Conservation (phyloP, 306 rosid genomes). For the Hylodesmum podocarpum region DNA sequence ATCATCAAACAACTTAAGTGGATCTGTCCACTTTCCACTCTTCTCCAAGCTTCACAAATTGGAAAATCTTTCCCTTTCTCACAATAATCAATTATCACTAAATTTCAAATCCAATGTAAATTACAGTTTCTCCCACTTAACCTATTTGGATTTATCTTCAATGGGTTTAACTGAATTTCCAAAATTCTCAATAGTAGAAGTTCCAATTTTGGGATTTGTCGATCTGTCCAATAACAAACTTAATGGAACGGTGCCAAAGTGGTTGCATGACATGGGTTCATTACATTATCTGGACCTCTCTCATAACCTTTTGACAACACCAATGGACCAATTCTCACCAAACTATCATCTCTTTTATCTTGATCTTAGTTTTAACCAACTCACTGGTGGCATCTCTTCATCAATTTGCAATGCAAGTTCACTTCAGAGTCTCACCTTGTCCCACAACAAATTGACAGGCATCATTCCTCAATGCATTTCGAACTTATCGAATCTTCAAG, state of each 20-base stretch:
- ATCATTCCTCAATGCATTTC: slow-evolving; percentile 31
- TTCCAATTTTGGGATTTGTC: background rate
- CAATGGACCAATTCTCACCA: background rate
- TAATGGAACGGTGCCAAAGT: background rate
- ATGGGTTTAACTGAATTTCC: background rate
- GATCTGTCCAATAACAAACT: slow-evolving; percentile 30
- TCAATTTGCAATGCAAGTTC: slow-evolving; percentile 1
- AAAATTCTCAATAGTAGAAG: background rate
- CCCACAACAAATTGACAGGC: slow-evolving; percentile 15
- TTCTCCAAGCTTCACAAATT: background rate
- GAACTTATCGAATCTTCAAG: background rate
- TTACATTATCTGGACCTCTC: background rate
- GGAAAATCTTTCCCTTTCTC: background rate
- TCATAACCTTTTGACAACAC: slow-evolving; percentile 20
- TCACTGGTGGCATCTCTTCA: background rate
- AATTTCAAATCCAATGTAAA: background rate
- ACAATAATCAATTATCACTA: background rate
- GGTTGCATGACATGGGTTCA: background rate
- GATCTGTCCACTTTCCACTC: background rate
- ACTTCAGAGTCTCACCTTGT: background rate
- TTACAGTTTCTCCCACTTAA: background rate
- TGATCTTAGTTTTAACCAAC: slow-evolving; percentile 21
- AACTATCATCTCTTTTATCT: rapidly evolving
- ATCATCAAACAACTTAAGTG: background rate
- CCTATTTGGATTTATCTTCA: background rate